Conservation (phyloP, 148 eudicot species). For the Fagopyrum esculentum region DNA sequence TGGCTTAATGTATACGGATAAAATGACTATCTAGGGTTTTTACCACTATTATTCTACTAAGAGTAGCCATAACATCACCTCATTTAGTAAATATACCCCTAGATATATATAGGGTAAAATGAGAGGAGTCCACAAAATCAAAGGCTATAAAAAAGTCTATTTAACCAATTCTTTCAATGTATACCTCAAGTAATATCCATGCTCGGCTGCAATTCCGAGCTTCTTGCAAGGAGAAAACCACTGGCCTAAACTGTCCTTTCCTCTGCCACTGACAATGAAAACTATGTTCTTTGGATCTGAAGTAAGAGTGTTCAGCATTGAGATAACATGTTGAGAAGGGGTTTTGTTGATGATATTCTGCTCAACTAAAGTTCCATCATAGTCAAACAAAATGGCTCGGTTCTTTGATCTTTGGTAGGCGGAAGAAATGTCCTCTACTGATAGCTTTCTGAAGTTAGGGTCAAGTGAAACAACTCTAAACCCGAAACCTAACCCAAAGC, state of each 20-base stretch:
- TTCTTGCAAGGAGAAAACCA: slow-evolving; percentile 40
- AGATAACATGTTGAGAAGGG: slow-evolving; percentile 29
- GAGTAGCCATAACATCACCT: no score
- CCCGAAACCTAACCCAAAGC: slow-evolving; percentile 35
- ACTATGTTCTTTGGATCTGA: slow-evolving; percentile 29
- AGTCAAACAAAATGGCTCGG: slow-evolving; percentile 36
- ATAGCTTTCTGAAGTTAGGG: slow-evolving; percentile 37
- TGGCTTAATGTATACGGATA: not conserved
- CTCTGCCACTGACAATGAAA: slow-evolving; percentile 40
- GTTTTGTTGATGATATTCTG: slow-evolving; percentile 24
- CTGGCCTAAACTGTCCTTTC: slow-evolving; percentile 30
- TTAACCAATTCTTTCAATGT: no score
- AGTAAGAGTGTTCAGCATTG: slow-evolving; percentile 25
- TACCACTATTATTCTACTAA: no score
- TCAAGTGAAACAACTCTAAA: slow-evolving; percentile 36
- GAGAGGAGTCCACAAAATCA: no score
- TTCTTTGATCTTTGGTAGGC: slow-evolving; percentile 24
- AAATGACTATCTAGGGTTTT: no score
- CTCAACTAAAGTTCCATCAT: slow-evolving; percentile 37
- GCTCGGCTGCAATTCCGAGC: slow-evolving; percentile 42
- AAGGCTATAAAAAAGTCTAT: no score
- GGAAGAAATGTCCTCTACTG: slow-evolving; percentile 26
- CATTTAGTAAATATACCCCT: no score
- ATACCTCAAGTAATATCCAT: slow-evolving; percentile 37
- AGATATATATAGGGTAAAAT: no score